phyloP scores from a whole-genome alignment of 1,139 yeast genomes.

The Yamadazyma conglobata region DNA sequence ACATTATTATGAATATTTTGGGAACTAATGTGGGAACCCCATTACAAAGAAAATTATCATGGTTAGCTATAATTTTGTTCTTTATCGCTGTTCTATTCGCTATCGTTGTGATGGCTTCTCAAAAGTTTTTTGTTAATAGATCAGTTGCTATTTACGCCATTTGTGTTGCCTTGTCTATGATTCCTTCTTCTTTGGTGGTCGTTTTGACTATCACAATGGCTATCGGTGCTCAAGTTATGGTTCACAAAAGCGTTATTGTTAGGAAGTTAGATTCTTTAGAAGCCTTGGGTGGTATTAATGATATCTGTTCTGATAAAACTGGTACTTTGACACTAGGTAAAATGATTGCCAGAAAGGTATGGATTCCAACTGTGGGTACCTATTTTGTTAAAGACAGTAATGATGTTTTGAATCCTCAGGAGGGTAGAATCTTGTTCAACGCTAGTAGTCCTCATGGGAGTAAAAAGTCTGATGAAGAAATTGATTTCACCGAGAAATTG shows the following conservation, averaged over 20 bases:
- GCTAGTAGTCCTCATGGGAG: conserved; percentile 38
- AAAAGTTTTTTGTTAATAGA: conserved; percentile 58
- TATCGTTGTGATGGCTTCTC: conserved; percentile 76
- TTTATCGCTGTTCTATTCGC: conserved; percentile 74
- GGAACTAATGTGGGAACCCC: conserved; percentile 82
- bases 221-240: conserved; percentile 80
- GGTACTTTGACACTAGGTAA: conserved; percentile 80
- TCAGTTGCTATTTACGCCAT: conserved; percentile 83
- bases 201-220: conserved; percentile 89
- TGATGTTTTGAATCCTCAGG: conserved; percentile 72
- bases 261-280: conserved; percentile 76
- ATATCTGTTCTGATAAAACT: conserved; percentile 80
- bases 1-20: conserved; percentile 59
- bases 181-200: conserved; percentile 77
- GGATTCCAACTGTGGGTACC: conserved; percentile 79
- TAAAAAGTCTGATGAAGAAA: conserved; percentile 38
- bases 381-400: conserved; percentile 55
- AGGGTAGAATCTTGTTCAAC: conserved; percentile 51
- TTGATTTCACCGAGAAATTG: conserved; percentile 20
- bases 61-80: conserved; percentile 66
- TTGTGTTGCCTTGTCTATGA: conserved; percentile 80
- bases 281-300: conserved; percentile 77
- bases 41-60: conserved; percentile 54
- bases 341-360: conserved; percentile 68
- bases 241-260: conserved; percentile 65